Evolutionary conservation across 768 basidiomycete species (phyloP), one percentile per base, ranked within the genome.

Genomic region (Calocera viscosa): DNA sequence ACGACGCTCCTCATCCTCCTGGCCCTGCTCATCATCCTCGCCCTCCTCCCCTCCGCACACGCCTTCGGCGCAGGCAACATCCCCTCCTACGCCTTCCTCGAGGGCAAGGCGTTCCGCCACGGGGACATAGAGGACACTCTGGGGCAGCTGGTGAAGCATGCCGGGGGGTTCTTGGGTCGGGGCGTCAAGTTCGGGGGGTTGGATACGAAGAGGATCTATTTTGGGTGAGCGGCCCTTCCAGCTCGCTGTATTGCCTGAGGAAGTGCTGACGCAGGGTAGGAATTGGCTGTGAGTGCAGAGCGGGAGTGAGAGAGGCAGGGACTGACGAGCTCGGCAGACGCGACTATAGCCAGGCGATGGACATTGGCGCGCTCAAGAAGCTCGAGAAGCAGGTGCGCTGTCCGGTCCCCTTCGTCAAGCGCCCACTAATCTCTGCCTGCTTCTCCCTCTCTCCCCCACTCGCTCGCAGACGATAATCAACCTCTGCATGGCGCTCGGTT

Each of bases 21-120:
- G 14, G 14, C 26, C 30, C 53, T 60, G 2, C 53, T 60, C 30
- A 30, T 60, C 14, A 26, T 60, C 53, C 53, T 60, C 30, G 30
- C 30, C 30, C 49, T 66, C 38, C 30, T 63, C 22, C 34, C 70
- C 68, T 49, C 65, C 22, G 60, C 63, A 30, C 63, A 84, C 72
- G 88, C 87, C 5, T 90, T 89, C 69, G 87, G 86, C n/a, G 87
- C 88, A 65, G 91, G 91, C 41, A 92, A 94, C 72, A 93, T 94
- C 71, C 91, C 91, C 39, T 83, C 82, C 80, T 87, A 74, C 71
- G 81, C 75, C 60, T 60, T 16, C 67, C 74, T 76, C 28, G 76
- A 77, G 65, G 76, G 84, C 74, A 88, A 86, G 74, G 87, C 88
- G 0, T 90, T 86, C 75, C 79, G 87, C 64, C 87, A 89, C 78